A percentile compares a stretch with the other conserved stretches of the same genome.
These are phyloP conservation scores for Fusarium dimerum DNA, from an alignment of 2,329 filamentous ascomycete species.

Conservation along the genomic window DNA sequence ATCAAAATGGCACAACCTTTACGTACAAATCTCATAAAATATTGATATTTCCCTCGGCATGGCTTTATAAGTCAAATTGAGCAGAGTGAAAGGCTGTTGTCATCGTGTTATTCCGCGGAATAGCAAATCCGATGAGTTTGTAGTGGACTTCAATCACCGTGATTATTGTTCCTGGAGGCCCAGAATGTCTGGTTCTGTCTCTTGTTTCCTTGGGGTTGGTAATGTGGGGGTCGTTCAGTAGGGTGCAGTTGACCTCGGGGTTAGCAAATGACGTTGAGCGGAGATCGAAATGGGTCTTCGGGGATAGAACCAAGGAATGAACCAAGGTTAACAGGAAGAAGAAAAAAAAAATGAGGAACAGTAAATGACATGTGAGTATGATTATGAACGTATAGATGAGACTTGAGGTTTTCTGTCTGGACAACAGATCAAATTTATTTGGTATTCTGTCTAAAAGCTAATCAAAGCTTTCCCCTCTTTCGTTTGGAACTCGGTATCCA, in stretches of 20 bases:
- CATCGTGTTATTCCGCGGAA: conserved; percentile 22
- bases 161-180: too few relatives aligned
- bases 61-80: not conserved
- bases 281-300: conserved; percentile 8
- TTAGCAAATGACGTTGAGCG: conserved; percentile 16
- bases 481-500: too few relatives aligned
- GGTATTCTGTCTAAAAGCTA: too few relatives aligned
- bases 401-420: too few relatives aligned
- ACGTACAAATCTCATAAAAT: not conserved
- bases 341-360: not conserved
- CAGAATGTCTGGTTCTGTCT: not conserved
- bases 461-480: too few relatives aligned
- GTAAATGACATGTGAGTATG: not conserved
- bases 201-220: not conserved
- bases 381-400: too few relatives aligned
- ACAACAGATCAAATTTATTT: too few relatives aligned
- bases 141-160: conserved; percentile 32
- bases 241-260: conserved; percentile 28
- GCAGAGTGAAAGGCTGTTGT: conserved; percentile 3
- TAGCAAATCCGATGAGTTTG: conserved; percentile 16
- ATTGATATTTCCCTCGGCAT: not conserved
- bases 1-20: not conserved
- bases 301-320: not conserved
- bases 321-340: conserved; percentile 5
- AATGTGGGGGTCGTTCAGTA: conserved; percentile 6